Percentiles rank a stretch among this genome's conserved stretches.
These are phyloP conservation scores for Fusarium redolens DNA, from an alignment of 2,329 filamentous ascomycete species.

Conservation along the genomic window DNA sequence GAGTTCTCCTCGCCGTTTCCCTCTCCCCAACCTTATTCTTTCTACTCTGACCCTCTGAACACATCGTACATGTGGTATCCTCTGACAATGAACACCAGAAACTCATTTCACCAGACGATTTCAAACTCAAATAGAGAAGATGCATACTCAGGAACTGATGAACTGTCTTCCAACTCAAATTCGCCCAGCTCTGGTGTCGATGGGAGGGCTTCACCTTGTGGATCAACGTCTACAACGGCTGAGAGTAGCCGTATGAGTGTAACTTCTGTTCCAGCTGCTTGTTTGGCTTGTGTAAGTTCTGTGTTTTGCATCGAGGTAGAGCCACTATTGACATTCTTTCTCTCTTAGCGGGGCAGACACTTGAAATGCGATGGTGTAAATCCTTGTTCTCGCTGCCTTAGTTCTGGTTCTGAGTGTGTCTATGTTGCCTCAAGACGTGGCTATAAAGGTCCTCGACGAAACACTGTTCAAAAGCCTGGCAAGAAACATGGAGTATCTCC, in stretches of 20 bases:
- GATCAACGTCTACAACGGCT: constrained; percentile 35
- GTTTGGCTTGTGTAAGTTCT: constrained; percentile 64
- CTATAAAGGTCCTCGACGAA: constrained; percentile 70
- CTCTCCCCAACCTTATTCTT: constrained; percentile 33
- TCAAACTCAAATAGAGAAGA: constrained; percentile 27
- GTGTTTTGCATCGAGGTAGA: not conserved
- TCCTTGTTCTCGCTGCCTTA: constrained; percentile 75
- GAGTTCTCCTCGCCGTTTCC: constrained; percentile 21
- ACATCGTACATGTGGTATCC: constrained; percentile 33
- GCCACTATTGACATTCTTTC: constrained; percentile 8
- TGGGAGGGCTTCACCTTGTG: constrained; percentile 22
- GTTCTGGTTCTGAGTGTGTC: constrained; percentile 70
- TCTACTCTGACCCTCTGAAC: constrained; percentile 26
- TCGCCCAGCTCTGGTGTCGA: constrained; percentile 42
- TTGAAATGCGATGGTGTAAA: constrained; percentile 79
- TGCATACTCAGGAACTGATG: constrained; percentile 24
- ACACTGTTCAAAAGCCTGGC: constrained; percentile 56
- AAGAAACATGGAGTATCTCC: constrained; percentile 63
- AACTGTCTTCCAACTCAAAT: constrained; percentile 36
- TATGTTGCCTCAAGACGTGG: constrained; percentile 81
- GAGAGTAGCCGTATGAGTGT: constrained; percentile 44
- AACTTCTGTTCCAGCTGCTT: constrained; percentile 61
- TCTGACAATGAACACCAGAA: constrained; percentile 19
- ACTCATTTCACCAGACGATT: constrained; percentile 11
- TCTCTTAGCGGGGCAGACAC: constrained; percentile 69